phyloP scores from a whole-genome alignment of 768 basidiomycete species.

The Phylloporus sp. region DNA sequence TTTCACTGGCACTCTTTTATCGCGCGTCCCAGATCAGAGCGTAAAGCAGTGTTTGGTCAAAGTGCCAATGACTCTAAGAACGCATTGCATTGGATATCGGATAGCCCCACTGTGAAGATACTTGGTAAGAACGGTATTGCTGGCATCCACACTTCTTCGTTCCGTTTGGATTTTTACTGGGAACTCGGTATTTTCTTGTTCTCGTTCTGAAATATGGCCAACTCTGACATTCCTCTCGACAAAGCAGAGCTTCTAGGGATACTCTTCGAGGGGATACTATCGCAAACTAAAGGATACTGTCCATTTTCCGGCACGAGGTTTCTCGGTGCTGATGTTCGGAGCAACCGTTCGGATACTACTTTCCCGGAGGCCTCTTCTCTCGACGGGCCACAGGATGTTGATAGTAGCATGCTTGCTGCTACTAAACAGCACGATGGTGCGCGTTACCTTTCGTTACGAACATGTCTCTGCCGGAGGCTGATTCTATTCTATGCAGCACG shows the following conservation, averaged over 20 bases:
- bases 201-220: neutral
- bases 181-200: too few relatives aligned
- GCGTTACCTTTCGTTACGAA: neutral
- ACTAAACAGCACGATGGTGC: neutral
- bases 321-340: conserved; percentile 1
- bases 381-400: neutral
- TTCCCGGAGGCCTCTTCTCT: neutral
- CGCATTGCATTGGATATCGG: too few relatives aligned
- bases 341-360: neutral
- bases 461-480: neutral
- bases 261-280: neutral
- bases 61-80: too few relatives aligned
- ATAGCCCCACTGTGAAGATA: too few relatives aligned
- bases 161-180: too few relatives aligned
- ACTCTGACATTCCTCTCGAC: neutral
- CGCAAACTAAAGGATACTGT: neutral
- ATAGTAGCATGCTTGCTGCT: neutral
- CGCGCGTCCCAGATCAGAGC: too few relatives aligned
- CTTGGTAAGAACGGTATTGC: too few relatives aligned
- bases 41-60: too few relatives aligned
- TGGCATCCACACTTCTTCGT: too few relatives aligned
- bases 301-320: neutral
- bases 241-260: conserved; percentile 1
- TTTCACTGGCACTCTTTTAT: too few relatives aligned
- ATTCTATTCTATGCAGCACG: neutral